These are phyloP conservation scores for Sapria himalayana DNA, from an alignment of 345 rosid genomes.

Conservation along the genomic window DNA sequence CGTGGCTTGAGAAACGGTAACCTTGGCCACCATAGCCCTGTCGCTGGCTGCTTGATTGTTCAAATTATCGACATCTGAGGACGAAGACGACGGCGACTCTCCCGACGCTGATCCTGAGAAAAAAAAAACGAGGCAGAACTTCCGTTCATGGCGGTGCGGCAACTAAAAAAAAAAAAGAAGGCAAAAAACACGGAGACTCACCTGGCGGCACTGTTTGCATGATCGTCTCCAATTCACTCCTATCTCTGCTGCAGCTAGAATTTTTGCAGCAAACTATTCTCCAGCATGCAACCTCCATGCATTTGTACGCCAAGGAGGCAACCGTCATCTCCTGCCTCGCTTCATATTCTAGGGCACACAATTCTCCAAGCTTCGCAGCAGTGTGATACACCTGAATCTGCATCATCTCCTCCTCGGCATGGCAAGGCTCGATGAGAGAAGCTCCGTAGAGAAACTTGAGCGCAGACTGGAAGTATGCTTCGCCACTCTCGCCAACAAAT, in stretches of 20 bases:
- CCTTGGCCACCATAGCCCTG: constrained; percentile 26
- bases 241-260: constrained; percentile 22
- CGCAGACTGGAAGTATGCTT: constrained; percentile 48
- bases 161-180: too few relatives aligned
- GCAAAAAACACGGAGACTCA: too few relatives aligned
- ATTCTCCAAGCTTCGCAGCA: constrained; percentile 45
- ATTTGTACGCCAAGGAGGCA: constrained; percentile 73
- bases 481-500: constrained; percentile 37
- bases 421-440: constrained; percentile 34
- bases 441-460: constrained; percentile 57
- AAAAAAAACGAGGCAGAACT: too few relatives aligned
- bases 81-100: constrained; percentile 81
- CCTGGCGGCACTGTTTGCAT: constrained; percentile 34
- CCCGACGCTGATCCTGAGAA: too few relatives aligned
- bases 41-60: constrained; percentile 32
- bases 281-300: constrained; percentile 63
- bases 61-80: constrained; percentile 65
- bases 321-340: constrained; percentile 35
- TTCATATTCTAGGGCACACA: constrained; percentile 55
- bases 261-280: constrained; percentile 34
- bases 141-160: too few relatives aligned
- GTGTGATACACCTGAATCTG: constrained; percentile 27
- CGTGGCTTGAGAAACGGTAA: constrained; percentile 21
- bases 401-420: constrained; percentile 23
- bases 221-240: constrained; percentile 30